Evolutionary conservation across 2,329 filamentous ascomycete species (phyloP), one percentile per base, ranked within the genome.

Genomic region (Dothiorella sarmentorum): DNA sequence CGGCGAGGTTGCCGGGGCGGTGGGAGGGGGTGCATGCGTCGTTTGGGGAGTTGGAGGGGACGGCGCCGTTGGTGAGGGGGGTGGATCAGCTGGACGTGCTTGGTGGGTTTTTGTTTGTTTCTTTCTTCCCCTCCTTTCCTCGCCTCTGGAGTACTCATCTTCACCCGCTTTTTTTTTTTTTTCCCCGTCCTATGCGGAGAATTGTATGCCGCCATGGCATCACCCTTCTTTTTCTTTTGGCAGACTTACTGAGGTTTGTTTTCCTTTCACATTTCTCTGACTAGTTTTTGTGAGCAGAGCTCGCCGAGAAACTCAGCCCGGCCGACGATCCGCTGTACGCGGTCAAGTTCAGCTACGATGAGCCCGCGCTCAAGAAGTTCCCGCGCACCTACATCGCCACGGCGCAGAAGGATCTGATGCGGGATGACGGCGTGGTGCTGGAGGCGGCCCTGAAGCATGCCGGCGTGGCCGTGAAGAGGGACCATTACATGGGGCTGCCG

Each of bases 381-480:
- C 64, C 64, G 3, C 60, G 42, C 10, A 63, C 62, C 18, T 65
- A 58, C 33, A 61, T 65, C n/a, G 38, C 61, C 4, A 61, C 61
- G 29, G 57, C 55, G 20, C 59, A 49, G 40, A 60, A 61, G 40
- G 69, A 74, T 58, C 67, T 65, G 27, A 63, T 70, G 60, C 61
- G 67, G 15, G 69, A 71, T 59, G 68, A 70, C 63, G 67, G 66
- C 0, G 61, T 51, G 44, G 65, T 72, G 2, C 33, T 72, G 33
- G 68, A 66, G 61, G 49, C 52, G 10, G 63, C 65, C 58, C 59
- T 72, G 60, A 63, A 61, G 42, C 63, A 70, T 15, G 62, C 62
- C 2, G 68, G 68, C 0, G 63, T 67, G 4, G 47, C 53, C 55
- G 64, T 65, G 5, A 67, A 66, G 61, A 62, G 61, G 20, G 67